phyloP scores from a whole-genome alignment of 768 basidiomycete species.

The Amanita fuliginea region DNA sequence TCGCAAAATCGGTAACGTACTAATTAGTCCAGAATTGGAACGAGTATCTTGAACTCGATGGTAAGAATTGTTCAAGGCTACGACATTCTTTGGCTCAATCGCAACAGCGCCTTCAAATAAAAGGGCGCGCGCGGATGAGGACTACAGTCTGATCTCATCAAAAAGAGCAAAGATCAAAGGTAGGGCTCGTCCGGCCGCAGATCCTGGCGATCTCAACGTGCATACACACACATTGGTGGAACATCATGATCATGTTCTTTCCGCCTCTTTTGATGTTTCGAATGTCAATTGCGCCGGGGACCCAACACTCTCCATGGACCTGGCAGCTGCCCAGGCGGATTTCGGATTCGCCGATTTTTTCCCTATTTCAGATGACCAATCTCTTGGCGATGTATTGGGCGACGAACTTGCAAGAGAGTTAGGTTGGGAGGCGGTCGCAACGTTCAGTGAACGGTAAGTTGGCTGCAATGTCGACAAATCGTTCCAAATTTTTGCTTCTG shows the following conservation, averaged over 20 bases:
- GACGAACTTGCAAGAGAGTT: constrained; percentile 70
- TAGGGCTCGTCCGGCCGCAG: constrained; percentile 15
- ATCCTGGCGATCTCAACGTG: constrained; percentile 35
- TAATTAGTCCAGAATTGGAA: constrained; percentile 45
- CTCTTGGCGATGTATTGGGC: constrained; percentile 48
- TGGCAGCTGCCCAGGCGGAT: constrained; percentile 41
- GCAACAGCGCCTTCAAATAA: not conserved
- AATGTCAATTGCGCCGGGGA: constrained; percentile 29
- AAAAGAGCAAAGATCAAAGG: constrained; percentile 17
- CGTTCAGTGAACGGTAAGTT: constrained; percentile 6
- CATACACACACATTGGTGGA: constrained; percentile 61
- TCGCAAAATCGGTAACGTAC: not conserved
- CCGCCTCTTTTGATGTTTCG: constrained; percentile 55
- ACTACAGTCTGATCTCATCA: constrained; percentile 25
- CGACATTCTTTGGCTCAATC: not conserved
- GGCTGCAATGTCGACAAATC: not conserved
- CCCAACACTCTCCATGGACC: constrained; percentile 27
- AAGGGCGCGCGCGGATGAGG: constrained; percentile 21
- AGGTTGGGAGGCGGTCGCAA: constrained; percentile 43
- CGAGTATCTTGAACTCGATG: constrained; percentile 40
- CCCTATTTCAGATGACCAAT: constrained; percentile 40
- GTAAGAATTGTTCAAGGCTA: constrained; percentile 15
- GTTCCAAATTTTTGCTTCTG: not conserved
- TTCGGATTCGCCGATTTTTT: constrained; percentile 45
- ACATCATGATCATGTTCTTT: constrained; percentile 55